Conservation (phyloP, 2,329 filamentous ascomycete species). For the Parastagonospora nodorum region DNA sequence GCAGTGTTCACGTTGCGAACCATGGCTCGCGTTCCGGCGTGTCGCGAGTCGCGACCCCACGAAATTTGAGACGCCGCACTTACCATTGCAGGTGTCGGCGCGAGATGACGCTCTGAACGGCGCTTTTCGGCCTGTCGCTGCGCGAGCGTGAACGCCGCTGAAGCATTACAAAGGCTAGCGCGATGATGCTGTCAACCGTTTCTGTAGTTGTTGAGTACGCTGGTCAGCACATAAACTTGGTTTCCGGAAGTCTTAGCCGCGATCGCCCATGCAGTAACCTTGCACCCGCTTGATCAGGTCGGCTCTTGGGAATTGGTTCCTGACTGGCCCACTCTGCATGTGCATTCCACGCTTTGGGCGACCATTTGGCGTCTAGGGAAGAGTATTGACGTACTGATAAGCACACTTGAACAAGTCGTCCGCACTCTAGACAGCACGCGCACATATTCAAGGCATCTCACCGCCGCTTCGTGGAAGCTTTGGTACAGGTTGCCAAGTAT, state of each 20-base stretch:
- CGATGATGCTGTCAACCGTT: constrained; percentile 69
- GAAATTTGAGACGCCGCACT: constrained; percentile 44
- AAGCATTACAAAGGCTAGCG: constrained; percentile 68
- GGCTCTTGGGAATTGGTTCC: constrained; percentile 5
- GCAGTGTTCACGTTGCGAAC: constrained; percentile 22
- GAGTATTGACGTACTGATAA: constrained; percentile 58
- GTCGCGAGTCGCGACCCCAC: constrained; percentile 16
- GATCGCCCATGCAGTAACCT: constrained; percentile 20
- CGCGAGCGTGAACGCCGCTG: constrained; percentile 57
- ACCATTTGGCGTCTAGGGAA: constrained; percentile 1
- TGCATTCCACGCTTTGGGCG: constrained; percentile 5
- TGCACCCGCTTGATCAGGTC: constrained; percentile 14
- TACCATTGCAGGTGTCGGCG: constrained; percentile 67
- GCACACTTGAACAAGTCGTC: constrained; percentile 63
- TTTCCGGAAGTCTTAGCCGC: constrained; percentile 11
- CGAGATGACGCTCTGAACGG: constrained; percentile 56
- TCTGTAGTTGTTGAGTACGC: constrained; percentile 47
- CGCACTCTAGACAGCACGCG: constrained; percentile 62
- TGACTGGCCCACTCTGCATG: constrained; percentile 16
- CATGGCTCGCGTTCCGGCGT: constrained; percentile 16
- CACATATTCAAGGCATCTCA: constrained; percentile 69
- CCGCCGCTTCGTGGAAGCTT: constrained; percentile 78
- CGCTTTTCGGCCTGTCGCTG: constrained; percentile 31
- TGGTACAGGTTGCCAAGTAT: constrained; percentile 76
- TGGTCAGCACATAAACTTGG: constrained; percentile 19